phyloP scores from a whole-genome alignment of 2,329 filamentous ascomycete species.

The Aspergillus ustus region DNA sequence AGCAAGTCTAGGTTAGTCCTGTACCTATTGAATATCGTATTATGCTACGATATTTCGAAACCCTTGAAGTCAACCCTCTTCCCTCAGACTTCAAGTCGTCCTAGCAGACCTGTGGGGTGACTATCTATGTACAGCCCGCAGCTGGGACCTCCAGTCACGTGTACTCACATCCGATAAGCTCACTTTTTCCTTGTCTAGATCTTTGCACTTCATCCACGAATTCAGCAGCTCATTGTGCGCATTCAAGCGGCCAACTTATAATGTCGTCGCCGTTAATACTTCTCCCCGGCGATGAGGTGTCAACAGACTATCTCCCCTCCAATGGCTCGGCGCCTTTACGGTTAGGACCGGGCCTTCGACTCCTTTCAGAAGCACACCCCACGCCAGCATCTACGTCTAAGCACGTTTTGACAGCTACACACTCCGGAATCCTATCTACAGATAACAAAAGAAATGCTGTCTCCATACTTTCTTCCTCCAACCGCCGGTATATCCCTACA shows the following conservation, averaged over 20 bases:
- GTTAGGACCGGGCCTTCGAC: conserved; percentile 80
- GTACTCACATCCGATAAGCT: conserved; percentile 17
- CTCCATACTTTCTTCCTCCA: conserved; percentile 41
- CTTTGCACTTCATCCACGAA: not conserved
- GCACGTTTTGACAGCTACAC: conserved; percentile 38
- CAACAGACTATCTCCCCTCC: conserved; percentile 68
- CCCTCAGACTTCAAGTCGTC: not conserved
- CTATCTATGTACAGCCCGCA: too few relatives aligned
- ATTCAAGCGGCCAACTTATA: not conserved
- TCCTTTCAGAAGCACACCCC: conserved; percentile 74
- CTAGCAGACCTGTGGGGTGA: not conserved
- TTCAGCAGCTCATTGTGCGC: not conserved
- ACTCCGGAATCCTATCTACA: conserved; percentile 42
- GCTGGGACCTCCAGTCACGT: conserved; percentile 11
- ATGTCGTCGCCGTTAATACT: conserved; percentile 70
- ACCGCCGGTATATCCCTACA: conserved; percentile 73
- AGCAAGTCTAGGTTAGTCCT: not conserved
- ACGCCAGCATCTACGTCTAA: conserved; percentile 66
- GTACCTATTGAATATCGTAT: not conserved
- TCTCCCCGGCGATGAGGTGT: conserved; percentile 79
- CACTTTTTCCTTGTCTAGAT: not conserved
- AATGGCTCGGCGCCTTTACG: conserved; percentile 71
- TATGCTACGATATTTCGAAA: not conserved
- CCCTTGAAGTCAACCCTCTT: not conserved
- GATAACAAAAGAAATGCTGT: conserved; percentile 47